Percentiles rank a stretch among this genome's conserved stretches.
These are phyloP conservation scores for Euphorbia schlechtendalii DNA, from an alignment of 441 rosid species.

Conservation along the genomic window DNA sequence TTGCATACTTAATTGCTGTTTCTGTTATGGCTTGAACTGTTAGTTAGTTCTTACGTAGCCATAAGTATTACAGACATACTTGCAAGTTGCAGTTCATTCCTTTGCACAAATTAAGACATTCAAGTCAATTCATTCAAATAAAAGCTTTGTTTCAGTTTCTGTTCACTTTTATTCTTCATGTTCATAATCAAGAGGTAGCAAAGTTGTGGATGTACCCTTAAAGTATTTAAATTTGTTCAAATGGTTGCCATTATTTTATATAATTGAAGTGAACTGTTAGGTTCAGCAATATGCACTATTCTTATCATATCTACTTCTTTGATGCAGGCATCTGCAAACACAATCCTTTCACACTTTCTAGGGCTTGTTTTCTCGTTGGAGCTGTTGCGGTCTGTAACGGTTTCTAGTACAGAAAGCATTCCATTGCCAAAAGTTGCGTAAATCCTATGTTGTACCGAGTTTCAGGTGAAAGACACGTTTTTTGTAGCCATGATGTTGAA, in stretches of 20 bases:
- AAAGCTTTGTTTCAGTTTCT: too few relatives aligned
- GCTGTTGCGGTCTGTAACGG: conserved; percentile 79
- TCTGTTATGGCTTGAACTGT: background rate
- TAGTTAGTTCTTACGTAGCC: too few relatives aligned
- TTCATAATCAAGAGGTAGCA: too few relatives aligned
- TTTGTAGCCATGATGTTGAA: conserved; percentile 22
- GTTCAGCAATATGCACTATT: too few relatives aligned
- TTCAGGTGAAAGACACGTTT: conserved; percentile 18
- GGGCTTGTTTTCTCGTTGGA: conserved; percentile 88
- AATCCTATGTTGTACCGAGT: conserved; percentile 15
- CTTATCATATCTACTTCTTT: background rate
- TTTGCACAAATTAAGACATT: too few relatives aligned
- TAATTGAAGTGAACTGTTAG: background rate
- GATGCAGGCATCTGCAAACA: conserved; percentile 90
- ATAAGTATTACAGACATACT: too few relatives aligned
- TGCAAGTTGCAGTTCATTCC: too few relatives aligned
- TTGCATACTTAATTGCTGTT: background rate
- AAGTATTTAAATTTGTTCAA: background rate
- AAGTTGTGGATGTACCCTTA: too few relatives aligned
- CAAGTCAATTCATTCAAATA: too few relatives aligned
- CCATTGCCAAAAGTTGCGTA: conserved; percentile 49
- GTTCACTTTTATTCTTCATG: too few relatives aligned
- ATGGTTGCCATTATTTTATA: background rate
- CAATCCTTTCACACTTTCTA: conserved; percentile 86
- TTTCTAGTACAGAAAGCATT: conserved; percentile 46